Evolutionary conservation across 2,329 filamentous ascomycete genomes (phyloP).

Genomic region (Hymenoscyphus salicellus): DNA sequence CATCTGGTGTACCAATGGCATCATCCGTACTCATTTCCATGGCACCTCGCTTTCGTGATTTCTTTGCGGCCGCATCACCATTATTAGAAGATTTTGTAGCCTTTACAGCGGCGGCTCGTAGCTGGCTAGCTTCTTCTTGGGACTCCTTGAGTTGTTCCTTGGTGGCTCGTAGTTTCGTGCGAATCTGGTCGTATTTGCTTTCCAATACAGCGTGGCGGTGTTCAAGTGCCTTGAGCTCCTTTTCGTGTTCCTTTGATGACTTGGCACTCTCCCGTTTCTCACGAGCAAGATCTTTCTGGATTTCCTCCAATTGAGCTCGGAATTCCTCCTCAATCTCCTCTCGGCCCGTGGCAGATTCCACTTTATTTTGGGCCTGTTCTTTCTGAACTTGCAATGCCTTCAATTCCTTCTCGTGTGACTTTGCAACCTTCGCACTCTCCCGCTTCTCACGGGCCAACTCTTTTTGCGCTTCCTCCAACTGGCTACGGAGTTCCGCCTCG

Average conservation of each 20-base stretch:
- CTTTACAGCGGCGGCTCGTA: slow-evolving; percentile 33
- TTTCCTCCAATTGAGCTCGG: neutral
- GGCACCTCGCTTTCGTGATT: slow-evolving; percentile 42
- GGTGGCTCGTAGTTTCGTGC: slow-evolving; percentile 52
- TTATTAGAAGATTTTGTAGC: slow-evolving; percentile 4
- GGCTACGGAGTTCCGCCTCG: slow-evolving; percentile 41
- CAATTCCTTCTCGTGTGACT: slow-evolving; percentile 26
- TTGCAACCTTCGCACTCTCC: slow-evolving; percentile 28
- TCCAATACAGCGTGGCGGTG: slow-evolving; percentile 63
- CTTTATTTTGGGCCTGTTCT: slow-evolving; percentile 46
- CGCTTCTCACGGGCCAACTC: slow-evolving; percentile 36
- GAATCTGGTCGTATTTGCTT: slow-evolving; percentile 60
- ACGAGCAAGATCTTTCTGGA: slow-evolving; percentile 30
- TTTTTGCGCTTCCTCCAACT: slow-evolving; percentile 37
- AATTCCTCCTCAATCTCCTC: slow-evolving; percentile 33
- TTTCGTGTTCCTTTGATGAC: slow-evolving; percentile 36
- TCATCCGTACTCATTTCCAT: slow-evolving; percentile 43
- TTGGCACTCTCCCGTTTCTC: slow-evolving; percentile 49
- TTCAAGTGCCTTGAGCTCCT: slow-evolving; percentile 56
- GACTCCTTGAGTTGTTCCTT: slow-evolving; percentile 72
- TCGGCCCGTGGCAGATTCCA: slow-evolving; percentile 36
- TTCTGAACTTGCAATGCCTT: slow-evolving; percentile 54
- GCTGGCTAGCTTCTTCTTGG: slow-evolving; percentile 45
- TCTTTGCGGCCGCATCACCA: slow-evolving; percentile 30
- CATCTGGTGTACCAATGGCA: slow-evolving; percentile 51